phyloP scores from a whole-genome alignment of 1,139 yeast species.

The Saccharomyces pastorianus region DNA sequence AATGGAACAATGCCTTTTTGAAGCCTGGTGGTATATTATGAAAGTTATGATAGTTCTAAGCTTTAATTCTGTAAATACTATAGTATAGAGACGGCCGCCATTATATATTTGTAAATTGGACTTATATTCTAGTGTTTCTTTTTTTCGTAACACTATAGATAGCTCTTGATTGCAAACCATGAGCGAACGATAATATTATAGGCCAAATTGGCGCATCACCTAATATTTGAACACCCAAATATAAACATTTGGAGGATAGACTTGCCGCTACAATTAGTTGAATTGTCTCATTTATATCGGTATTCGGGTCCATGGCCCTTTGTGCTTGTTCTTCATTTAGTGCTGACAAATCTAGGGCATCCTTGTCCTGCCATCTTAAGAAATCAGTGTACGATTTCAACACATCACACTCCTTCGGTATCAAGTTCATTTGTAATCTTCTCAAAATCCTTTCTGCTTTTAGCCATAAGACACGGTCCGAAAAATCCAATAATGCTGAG shows the following conservation, averaged over 20 bases:
- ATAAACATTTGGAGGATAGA: slow-evolving; percentile 50
- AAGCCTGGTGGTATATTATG: neutral
- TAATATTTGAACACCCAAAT: slow-evolving; percentile 62
- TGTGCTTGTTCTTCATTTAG: slow-evolving; percentile 39
- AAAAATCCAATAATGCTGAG: slow-evolving; percentile 25
- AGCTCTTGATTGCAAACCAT: slow-evolving; percentile 64
- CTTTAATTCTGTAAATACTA: neutral
- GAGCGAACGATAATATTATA: slow-evolving; percentile 66
- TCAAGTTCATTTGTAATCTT: slow-evolving; percentile 48
- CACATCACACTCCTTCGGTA: slow-evolving; percentile 38
- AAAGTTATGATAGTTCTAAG: neutral
- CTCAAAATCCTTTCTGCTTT: slow-evolving; percentile 38
- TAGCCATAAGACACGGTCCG: slow-evolving; percentile 35
- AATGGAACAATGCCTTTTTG: neutral
- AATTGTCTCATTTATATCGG: slow-evolving; percentile 36
- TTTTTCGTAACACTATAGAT: slow-evolving; percentile 29
- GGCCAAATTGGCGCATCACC: slow-evolving; percentile 89
- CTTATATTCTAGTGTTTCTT: neutral
- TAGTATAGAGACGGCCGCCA: neutral
- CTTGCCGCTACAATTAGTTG: slow-evolving; percentile 41
- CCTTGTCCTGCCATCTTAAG: slow-evolving; percentile 46
- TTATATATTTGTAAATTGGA: neutral
- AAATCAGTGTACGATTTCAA: slow-evolving; percentile 46
- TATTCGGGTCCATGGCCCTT: slow-evolving; percentile 38
- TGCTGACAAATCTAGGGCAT: slow-evolving; percentile 44